A percentile compares a stretch with the other conserved stretches of the same genome.
These are phyloP conservation scores for Hamamelis virginiana DNA, from an alignment of 164 flowering plant genomes.

Conservation along the genomic window DNA sequence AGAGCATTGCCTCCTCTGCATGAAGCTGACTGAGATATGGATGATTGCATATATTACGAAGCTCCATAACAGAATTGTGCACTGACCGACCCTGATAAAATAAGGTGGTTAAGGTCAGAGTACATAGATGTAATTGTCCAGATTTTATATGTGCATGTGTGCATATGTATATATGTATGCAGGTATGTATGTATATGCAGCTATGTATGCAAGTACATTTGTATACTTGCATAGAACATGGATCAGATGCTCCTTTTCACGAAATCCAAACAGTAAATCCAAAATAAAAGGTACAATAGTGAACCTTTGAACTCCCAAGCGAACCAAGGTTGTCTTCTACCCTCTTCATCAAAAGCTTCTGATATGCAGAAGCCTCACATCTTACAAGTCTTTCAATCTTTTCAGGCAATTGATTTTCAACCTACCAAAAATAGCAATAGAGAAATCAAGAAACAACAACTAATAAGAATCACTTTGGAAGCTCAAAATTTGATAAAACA, in stretches of 20 bases:
- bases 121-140: background rate
- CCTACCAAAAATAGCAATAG: constrained; percentile 43
- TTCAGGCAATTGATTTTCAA: constrained; percentile 94
- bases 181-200: background rate
- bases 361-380: constrained; percentile 98
- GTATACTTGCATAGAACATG: background rate
- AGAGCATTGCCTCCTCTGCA: constrained; percentile 71
- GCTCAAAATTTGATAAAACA: background rate
- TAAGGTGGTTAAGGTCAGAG: constrained; percentile 5
- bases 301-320: constrained; percentile 80
- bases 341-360: constrained; percentile 96
- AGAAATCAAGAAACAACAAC: constrained; percentile 5
- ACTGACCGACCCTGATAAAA: constrained; percentile 70
- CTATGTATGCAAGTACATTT: background rate
- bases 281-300: background rate
- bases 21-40: constrained; percentile 98
- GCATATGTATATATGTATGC: background rate
- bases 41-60: constrained; percentile 98
- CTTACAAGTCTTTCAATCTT: constrained; percentile 97
- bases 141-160: background rate
- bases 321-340: constrained; percentile 97
- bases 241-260: background rate
- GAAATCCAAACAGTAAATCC: background rate
- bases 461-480: background rate
- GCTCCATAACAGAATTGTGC: constrained; percentile 96